Conservation (phyloP, 192 early-diverging fungal genomes). For the Coemansia sp. region DNA sequence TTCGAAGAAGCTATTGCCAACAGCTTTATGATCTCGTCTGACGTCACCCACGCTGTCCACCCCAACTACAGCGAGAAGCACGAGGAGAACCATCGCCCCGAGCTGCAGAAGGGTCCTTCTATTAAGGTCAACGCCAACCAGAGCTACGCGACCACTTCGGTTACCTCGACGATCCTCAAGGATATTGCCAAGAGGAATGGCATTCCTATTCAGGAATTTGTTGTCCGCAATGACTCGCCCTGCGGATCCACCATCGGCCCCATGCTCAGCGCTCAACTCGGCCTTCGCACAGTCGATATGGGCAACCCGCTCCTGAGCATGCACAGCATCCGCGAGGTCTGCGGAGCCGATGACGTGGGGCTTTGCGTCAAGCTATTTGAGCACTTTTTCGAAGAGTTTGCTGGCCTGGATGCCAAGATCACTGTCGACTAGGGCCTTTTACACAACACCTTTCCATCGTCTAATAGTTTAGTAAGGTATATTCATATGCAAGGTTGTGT, state of each 20-base stretch:
- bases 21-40: conserved; percentile 85
- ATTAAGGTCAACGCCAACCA: conserved; percentile 98
- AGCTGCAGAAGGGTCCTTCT: conserved; percentile 90
- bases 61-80: conserved; percentile 92
- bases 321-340: conserved; percentile 94
- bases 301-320: conserved; percentile 95
- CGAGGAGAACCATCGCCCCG: conserved; percentile 89
- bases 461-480: not conserved
- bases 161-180: conserved; percentile 68
- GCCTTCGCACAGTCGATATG: conserved; percentile 93
- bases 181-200: conserved; percentile 73
- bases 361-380: conserved; percentile 82
- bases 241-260: conserved; percentile 98
- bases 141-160: conserved; percentile 77
- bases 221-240: conserved; percentile 89
- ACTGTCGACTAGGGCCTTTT: conserved; percentile 35
- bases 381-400: conserved; percentile 55
- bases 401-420: conserved; percentile 50
- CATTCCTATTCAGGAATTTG: conserved; percentile 87
- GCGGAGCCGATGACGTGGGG: conserved; percentile 84
- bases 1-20: conserved; percentile 84
- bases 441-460: no score
- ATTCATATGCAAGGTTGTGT: not conserved
- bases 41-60: conserved; percentile 92
- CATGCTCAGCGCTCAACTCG: conserved; percentile 90